Evolutionary conservation across 345 rosid genomes (phyloP).

Genomic region (Linum lewisii): DNA sequence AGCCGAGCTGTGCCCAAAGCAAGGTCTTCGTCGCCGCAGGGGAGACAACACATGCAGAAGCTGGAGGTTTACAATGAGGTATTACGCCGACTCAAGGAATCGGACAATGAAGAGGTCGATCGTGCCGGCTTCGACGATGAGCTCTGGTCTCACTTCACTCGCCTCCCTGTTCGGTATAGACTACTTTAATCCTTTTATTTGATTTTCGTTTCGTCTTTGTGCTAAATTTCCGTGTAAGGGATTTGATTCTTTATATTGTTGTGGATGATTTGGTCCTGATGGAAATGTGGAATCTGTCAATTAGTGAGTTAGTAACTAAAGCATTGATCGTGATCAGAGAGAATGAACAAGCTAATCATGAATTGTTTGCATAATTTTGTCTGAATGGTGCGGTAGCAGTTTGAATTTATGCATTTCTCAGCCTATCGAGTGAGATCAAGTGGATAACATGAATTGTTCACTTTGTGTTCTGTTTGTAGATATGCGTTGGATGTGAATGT

Average conservation of each 20-base stretch:
- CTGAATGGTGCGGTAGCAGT: background rate
- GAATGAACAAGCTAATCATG: background rate
- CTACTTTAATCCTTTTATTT: background rate
- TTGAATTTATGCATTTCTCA: background rate
- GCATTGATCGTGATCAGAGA: background rate
- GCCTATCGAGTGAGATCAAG: background rate
- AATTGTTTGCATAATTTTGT: background rate
- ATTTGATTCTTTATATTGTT: too few species aligned
- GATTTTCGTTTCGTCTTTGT: background rate
- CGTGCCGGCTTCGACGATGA: conserved; percentile 61
- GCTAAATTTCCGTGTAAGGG: background rate
- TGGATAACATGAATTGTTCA: background rate
- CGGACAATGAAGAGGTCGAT: conserved; percentile 39
- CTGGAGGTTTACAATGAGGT: conserved; percentile 59
- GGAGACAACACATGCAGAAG: conserved; percentile 55
- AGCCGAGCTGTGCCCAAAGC: conserved; percentile 32
- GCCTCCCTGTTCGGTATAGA: conserved; percentile 74
- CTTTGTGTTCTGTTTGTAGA: conserved; percentile 25
- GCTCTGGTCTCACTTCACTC: conserved; percentile 88
- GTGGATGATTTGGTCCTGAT: background rate
- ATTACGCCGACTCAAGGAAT: conserved; percentile 55
- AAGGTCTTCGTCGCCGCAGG: conserved; percentile 22
- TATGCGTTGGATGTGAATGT: conserved; percentile 96
- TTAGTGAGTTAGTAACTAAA: background rate
- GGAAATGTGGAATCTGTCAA: background rate